phyloP scores from a whole-genome alignment of 768 basidiomycete species.

The Lactarius quietus region DNA sequence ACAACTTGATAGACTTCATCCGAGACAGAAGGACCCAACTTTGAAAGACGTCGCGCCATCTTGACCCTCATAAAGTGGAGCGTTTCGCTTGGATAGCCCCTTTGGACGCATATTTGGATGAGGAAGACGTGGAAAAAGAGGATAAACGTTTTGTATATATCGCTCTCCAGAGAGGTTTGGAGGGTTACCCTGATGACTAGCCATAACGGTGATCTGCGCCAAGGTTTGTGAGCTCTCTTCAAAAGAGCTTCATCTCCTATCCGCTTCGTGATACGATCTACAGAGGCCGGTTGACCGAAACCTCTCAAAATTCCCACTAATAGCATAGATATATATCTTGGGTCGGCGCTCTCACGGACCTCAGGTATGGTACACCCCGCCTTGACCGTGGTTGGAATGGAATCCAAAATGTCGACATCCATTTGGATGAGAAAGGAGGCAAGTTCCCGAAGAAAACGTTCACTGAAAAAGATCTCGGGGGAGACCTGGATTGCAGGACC shows the following conservation, averaged over 20 bases:
- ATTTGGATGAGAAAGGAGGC: background rate
- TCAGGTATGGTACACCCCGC: background rate
- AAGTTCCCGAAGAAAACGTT: background rate
- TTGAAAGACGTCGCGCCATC: background rate
- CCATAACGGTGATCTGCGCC: background rate
- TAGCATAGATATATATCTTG: background rate
- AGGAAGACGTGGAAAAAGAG: background rate
- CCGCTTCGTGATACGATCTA: background rate
- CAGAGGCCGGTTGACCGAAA: background rate
- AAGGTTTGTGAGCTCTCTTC: background rate
- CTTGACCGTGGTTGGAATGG: background rate
- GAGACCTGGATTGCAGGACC: constrained; percentile 41
- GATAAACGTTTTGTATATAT: background rate
- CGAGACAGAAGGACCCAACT: background rate
- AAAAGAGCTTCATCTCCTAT: background rate
- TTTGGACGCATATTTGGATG: background rate
- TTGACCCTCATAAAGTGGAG: background rate
- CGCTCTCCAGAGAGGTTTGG: background rate
- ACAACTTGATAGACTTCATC: background rate
- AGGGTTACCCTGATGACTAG: background rate
- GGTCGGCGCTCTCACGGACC: background rate
- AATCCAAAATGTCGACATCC: background rate
- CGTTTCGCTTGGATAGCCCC: background rate
- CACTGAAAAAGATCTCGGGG: background rate
- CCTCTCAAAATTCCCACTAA: background rate